phyloP scores from a whole-genome alignment of 768 basidiomycete genomes.

The Suillus tomentosus region DNA sequence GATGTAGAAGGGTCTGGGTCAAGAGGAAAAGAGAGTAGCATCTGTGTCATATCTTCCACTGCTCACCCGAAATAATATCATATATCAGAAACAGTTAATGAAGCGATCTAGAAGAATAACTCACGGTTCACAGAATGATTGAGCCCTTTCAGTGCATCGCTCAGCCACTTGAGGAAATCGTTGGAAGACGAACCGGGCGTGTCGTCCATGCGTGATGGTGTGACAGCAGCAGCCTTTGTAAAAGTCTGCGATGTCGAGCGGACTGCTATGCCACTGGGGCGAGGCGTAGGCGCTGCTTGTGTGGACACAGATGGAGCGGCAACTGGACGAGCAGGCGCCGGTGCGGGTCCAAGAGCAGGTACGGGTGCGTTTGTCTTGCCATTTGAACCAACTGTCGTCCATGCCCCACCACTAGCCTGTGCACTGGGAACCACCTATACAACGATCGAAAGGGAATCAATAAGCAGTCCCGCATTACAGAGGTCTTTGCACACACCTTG shows the following conservation, averaged over 20 bases:
- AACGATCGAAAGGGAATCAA: conserved; percentile 13
- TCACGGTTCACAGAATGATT: conserved; percentile 58
- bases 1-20: conserved; percentile 80
- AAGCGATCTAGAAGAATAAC: conserved; percentile 21
- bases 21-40: conserved; percentile 92
- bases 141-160: conserved; percentile 76
- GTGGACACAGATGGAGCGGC: conserved; percentile 32
- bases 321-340: conserved; percentile 37
- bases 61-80: conserved; percentile 4
- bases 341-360: conserved; percentile 17
- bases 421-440: conserved; percentile 34
- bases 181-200: conserved; percentile 69
- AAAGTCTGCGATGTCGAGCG: conserved; percentile 41
- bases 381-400: conserved; percentile 85
- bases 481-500: conserved; percentile 50
- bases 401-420: conserved; percentile 54
- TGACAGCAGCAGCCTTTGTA: conserved; percentile 26
- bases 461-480: background rate
- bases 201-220: conserved; percentile 57
- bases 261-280: conserved; percentile 41
- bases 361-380: conserved; percentile 55
- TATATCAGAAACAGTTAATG: background rate
- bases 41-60: conserved; percentile 97
- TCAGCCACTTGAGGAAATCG: conserved; percentile 93
- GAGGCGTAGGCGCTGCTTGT: conserved; percentile 34